phyloP scores from a whole-genome alignment of 2,329 filamentous ascomycete species.

The Ceratocystis albifundus region DNA sequence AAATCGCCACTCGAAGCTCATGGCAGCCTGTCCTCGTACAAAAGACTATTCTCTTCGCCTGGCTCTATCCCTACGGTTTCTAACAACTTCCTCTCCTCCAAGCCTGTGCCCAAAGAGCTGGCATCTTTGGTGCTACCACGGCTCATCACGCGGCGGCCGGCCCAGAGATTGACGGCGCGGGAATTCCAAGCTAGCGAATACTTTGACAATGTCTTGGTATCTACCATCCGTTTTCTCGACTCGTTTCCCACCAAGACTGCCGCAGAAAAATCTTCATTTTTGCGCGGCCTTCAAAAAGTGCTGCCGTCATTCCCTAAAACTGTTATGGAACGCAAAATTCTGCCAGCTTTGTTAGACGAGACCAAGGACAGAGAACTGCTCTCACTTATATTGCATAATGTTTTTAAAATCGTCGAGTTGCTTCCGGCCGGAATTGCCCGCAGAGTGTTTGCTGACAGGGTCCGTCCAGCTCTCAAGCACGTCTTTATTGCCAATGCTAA shows the following conservation, averaged over 20 bases:
- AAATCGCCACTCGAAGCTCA: conserved; percentile 73
- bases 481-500: conserved; percentile 59
- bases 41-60: conserved; percentile 66
- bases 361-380: conserved; percentile 84
- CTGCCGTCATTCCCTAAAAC: conserved; percentile 85
- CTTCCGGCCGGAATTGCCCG: conserved; percentile 55
- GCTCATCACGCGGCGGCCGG: conserved; percentile 76
- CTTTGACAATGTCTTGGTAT: conserved; percentile 94
- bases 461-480: conserved; percentile 73
- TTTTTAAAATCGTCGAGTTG: conserved; percentile 77
- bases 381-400: conserved; percentile 74
- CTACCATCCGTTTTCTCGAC: conserved; percentile 90
- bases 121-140: conserved; percentile 64
- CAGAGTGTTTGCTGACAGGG: conserved; percentile 69
- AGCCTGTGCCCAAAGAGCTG: conserved; percentile 69
- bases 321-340: conserved; percentile 86
- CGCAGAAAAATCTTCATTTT: conserved; percentile 80
- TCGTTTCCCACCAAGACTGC: conserved; percentile 82
- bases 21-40: conserved; percentile 72
- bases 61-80: conserved; percentile 63
- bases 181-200: conserved; percentile 94
- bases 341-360: conserved; percentile 82
- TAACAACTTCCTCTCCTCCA: conserved; percentile 77
- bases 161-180: conserved; percentile 72
- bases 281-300: conserved; percentile 77